Percentiles rank a stretch among this genome's conserved stretches.
Conservation (phyloP, 305 asterid species). For the Fraxinus latifolia region DNA sequence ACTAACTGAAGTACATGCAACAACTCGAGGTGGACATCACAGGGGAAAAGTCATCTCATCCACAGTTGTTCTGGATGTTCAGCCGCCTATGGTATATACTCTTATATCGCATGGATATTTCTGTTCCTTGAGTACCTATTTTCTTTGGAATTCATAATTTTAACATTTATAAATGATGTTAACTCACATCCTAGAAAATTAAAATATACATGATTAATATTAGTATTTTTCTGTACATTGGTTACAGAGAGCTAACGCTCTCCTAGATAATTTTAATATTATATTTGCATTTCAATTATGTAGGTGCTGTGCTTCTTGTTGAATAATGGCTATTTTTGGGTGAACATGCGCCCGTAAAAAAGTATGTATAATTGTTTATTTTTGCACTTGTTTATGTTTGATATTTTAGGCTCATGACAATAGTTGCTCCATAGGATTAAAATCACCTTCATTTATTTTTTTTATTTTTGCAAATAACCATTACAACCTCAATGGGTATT, state of each 20-base stretch:
- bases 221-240: background rate
- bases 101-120: background rate
- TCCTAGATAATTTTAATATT: background rate
- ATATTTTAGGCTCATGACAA: background rate
- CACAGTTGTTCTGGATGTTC: constrained; percentile 75
- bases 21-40: constrained; percentile 93
- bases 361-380: background rate
- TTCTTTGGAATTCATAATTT: background rate
- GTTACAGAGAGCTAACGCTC: background rate
- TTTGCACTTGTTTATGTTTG: background rate
- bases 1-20: constrained; percentile 90
- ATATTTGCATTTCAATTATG: background rate
- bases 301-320: constrained; percentile 6
- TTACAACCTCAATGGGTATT: no score
- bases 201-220: background rate
- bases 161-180: background rate
- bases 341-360: background rate
- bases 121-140: background rate
- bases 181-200: background rate
- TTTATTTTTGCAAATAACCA: no score
- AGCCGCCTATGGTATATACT: constrained; percentile 84
- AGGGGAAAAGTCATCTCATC: constrained; percentile 89
- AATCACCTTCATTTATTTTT: background rate
- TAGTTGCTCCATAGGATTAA: background rate
- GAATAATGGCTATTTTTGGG: background rate